Evolutionary conservation across 2,329 filamentous ascomycete species (phyloP).

Genomic region (Boeremia lycopersici): DNA sequence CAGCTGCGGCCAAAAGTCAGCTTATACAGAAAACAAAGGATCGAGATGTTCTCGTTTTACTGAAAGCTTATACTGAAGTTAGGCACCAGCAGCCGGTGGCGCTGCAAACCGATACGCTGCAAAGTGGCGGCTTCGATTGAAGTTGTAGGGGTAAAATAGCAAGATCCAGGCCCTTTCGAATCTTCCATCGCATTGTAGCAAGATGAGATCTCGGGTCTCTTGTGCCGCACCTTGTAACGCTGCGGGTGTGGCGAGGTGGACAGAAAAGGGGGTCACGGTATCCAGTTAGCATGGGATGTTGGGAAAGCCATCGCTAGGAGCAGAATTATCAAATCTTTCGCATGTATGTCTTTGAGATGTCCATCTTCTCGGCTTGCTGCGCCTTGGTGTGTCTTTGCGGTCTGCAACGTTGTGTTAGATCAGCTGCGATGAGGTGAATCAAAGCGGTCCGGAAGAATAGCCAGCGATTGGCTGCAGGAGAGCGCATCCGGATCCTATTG

Average conservation of each 20-base stretch:
- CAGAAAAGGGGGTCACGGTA: neutral
- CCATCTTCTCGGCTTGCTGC: neutral
- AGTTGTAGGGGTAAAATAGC: too few species aligned
- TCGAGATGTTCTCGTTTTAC: neutral
- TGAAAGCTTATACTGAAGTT: neutral
- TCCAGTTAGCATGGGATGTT: neutral
- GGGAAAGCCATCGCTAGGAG: neutral
- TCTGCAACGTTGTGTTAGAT: constrained; percentile 4
- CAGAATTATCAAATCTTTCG: neutral
- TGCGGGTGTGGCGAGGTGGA: too few species aligned
- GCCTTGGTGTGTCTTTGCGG: neutral
- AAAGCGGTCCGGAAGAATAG: neutral
- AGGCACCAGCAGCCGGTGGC: neutral
- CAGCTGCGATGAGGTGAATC: neutral
- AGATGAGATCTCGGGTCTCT: too few species aligned
- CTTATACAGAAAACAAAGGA: neutral
- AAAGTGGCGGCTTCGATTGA: neutral
- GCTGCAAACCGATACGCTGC: neutral
- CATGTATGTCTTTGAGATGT: neutral
- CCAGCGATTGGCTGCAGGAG: constrained; percentile 1
- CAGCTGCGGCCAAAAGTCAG: too few species aligned
- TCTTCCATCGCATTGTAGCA: neutral
- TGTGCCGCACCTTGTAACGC: too few species aligned
- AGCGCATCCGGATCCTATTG: neutral
- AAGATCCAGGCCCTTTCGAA: too few species aligned